Base-by-base conservation (phyloP, 169 alveolate genomes). In the Eimeria falciformis region DNA sequence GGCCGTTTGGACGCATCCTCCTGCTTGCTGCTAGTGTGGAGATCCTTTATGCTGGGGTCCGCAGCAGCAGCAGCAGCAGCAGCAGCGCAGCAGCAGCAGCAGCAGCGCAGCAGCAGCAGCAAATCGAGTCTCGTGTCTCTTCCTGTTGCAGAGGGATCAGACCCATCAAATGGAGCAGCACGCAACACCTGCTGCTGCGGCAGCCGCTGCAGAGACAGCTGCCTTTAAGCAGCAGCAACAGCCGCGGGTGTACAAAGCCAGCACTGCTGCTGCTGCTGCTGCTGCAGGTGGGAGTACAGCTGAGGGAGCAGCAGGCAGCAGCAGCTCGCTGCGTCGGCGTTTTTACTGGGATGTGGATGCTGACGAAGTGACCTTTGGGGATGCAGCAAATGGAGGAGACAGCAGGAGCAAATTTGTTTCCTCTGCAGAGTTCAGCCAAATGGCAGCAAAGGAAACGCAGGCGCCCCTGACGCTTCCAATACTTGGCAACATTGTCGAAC, bases 341-440 rank as follows among this genome's bases (percentile, higher is more conserved):
- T 77, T 77, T 23, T 77, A 77, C 86, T 77, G 86, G 86, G 69
- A 77, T 33, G 69, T 77, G 43, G 86, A 77, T 25, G 14, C 12
- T 11, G 86, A 77, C 47, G 86, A 77, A 77, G 46, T 77, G 5
- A 77, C 69, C 14, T 47, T 77, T 29, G 56, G 9, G 6, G 77
- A 65, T 18, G 68, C 86, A 77, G 46, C 86, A n/a, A 77, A 56
- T 68, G 47, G 46, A 65, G 58, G 68, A 65, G 47, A 68, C 86
- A 77, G 86, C 86, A 71, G 83, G 37, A 71, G 9, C 69, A 77
- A 0, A 25, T 9, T 77, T 14, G 14, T 46, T 47, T 17, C 68
- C 5, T 77, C 86, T 5, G 69, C 62, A 6, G 86, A 77, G 45
- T 77, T 46, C 25, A 46, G 69, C 9, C 86, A 77, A 21, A 43